Conservation (phyloP, 1,284 basidiomycete genomes). For the Earliella scabrosa region DNA sequence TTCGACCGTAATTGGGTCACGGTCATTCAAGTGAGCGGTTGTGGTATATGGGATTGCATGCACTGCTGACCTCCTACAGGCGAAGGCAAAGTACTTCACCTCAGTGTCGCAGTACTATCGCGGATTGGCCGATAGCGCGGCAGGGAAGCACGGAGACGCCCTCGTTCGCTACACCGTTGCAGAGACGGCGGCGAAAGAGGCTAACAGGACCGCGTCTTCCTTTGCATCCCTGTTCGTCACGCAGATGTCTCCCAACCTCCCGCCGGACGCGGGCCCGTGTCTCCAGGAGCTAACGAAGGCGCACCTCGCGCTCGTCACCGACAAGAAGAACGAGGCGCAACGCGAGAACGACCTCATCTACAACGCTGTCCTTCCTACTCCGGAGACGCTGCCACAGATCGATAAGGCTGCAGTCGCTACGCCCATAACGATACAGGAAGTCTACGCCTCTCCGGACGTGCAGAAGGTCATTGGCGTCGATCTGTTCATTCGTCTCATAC, state of each 20-base stretch:
- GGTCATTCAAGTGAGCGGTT: constrained; percentile 69
- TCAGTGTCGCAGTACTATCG: constrained; percentile 91
- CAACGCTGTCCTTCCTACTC: constrained; percentile 88
- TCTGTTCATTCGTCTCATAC: constrained; percentile 88
- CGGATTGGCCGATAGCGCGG: constrained; percentile 76
- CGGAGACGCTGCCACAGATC: constrained; percentile 73
- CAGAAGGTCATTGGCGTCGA: constrained; percentile 95
- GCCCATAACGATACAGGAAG: constrained; percentile 68
- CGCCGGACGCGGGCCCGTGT: constrained; percentile 82
- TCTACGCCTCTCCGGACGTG: constrained; percentile 90
- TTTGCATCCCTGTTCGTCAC: constrained; percentile 80
- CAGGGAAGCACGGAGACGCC: constrained; percentile 85
- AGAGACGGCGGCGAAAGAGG: constrained; percentile 86
- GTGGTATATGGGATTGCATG: background rate
- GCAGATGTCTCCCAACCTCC: constrained; percentile 82
- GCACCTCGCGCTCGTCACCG: constrained; percentile 78
- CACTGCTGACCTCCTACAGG: constrained; percentile 45
- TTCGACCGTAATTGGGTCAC: constrained; percentile 96
- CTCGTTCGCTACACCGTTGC: constrained; percentile 84
- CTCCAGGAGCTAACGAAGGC: constrained; percentile 85
- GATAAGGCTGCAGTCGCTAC: constrained; percentile 37
- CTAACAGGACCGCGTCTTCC: constrained; percentile 67
- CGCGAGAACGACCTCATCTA: constrained; percentile 98
- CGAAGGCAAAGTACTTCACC: constrained; percentile 89
- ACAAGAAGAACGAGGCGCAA: constrained; percentile 77